Evolutionary conservation across 495 filamentous ascomycete genomes (phyloP), one percentile per base, ranked within the genome.

Genomic region (Lasiosphaeriaceae sp.): DNA sequence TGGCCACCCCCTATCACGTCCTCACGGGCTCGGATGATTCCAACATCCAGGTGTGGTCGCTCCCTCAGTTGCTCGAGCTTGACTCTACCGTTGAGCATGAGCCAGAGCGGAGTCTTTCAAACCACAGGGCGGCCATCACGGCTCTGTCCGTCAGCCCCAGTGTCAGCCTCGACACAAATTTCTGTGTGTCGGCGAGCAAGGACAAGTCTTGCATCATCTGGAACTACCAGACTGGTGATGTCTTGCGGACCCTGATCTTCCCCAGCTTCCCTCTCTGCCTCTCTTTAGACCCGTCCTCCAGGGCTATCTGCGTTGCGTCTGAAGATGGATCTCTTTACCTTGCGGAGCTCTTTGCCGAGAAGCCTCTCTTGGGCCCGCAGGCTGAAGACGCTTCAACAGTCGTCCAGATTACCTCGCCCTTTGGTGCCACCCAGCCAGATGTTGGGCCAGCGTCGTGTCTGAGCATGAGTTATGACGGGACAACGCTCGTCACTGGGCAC

Each of bases 1-100:
- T 84, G 20, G 82, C 85, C 35, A 88, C 83, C 45, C 85, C 84
- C 45, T 88, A 85, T 61, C 89, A 94, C 69, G 75, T 97, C 50
- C 78, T 96, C 22, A 92, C 92, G 2, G 94, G 90, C 39, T 96
- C 93, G 9, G 77, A 86, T 57, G 94, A 97, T 68, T 90, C 93
- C 14, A 91, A 87, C 63, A 80, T 96, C 50, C 87, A 95, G 70
- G 84, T 96, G 52, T 97, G 94, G 94, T 90, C 90, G 6, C 64
- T 97, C 19, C 75, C 85, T 2, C 74, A 79, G 34, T 78, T 98
- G 9, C 77, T 97, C 8, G 66, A 85, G 73, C 63, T 84, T 64
- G 60, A 83, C 77, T 55, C 75, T 6, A 68, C 72, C 19, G 74
- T 72, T 54, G 76, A 79, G 58, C 77, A 74, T 54, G 78, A 81